phyloP scores from a whole-genome alignment of 2,329 filamentous ascomycete species.

The Fusarium penzigii region DNA sequence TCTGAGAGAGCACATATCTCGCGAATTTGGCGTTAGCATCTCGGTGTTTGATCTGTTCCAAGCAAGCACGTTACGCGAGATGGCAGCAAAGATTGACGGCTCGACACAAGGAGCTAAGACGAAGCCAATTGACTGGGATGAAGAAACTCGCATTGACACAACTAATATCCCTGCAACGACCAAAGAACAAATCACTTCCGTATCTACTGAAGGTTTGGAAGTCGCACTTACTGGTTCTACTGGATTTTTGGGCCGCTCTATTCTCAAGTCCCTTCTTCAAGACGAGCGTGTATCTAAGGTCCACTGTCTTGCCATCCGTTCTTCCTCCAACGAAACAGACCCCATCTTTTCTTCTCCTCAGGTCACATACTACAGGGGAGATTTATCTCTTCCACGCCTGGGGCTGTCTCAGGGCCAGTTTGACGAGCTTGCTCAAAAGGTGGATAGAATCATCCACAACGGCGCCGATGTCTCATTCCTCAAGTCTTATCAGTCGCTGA shows the following conservation, averaged over 20 bases:
- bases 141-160: not conserved
- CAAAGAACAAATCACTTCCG: not conserved
- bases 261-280: not conserved
- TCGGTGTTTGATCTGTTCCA: not conserved
- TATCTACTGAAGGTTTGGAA: not conserved
- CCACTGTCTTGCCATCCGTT: slow-evolving; percentile 1
- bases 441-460: slow-evolving; percentile 53
- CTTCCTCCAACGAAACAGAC: not conserved
- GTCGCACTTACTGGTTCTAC: slow-evolving; percentile 1
- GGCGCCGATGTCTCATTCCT: slow-evolving; percentile 39
- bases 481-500: slow-evolving; percentile 33
- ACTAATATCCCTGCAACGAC: not conserved
- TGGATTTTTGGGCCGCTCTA: not conserved
- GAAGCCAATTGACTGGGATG: not conserved
- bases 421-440: slow-evolving; percentile 27
- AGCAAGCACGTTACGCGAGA: not conserved
- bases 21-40: not conserved
- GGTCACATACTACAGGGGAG: not conserved
- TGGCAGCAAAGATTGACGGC: not conserved
- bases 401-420: slow-evolving; percentile 18
- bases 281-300: not conserved
- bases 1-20: slow-evolving; percentile 29
- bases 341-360: not conserved
- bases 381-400: not conserved
- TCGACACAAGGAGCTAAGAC: not conserved